Evolutionary conservation across 768 basidiomycete genomes (phyloP).

Genomic region (Calocera cornea): DNA sequence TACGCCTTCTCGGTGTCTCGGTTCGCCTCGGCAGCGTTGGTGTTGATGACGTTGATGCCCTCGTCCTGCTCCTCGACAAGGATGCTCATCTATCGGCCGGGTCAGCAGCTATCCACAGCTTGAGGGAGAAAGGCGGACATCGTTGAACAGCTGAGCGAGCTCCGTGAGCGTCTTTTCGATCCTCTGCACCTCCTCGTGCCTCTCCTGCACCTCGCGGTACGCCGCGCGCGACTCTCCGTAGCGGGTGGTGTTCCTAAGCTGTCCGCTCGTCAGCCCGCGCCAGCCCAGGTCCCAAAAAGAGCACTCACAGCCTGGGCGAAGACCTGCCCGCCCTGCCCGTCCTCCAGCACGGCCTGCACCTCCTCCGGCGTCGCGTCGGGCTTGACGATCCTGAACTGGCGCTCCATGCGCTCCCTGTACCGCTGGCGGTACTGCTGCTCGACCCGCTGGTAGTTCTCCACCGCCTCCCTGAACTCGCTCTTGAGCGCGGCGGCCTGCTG

Average conservation of each 20-base stretch:
- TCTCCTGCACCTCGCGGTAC: slow-evolving; percentile 34
- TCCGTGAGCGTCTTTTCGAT: slow-evolving; percentile 38
- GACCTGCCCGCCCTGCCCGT: slow-evolving; percentile 27
- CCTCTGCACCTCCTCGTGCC: slow-evolving; percentile 36
- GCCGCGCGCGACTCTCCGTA: slow-evolving; percentile 33
- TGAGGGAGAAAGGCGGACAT: slow-evolving; percentile 18
- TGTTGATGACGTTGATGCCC: slow-evolving; percentile 31
- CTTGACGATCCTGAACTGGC: slow-evolving; percentile 29
- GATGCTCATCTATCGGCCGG: slow-evolving; percentile 26
- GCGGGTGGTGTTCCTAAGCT: slow-evolving; percentile 34
- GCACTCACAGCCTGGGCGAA: slow-evolving; percentile 25
- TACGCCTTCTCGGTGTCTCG: slow-evolving; percentile 32
- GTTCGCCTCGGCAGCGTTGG: slow-evolving; percentile 30
- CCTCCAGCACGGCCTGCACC: slow-evolving; percentile 28
- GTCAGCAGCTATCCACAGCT: background rate
- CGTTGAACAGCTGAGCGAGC: slow-evolving; percentile 37
- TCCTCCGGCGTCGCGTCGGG: slow-evolving; percentile 33
- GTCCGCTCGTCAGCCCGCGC: background rate
- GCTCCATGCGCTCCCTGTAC: slow-evolving; percentile 31
- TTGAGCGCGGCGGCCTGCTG: slow-evolving; percentile 43
- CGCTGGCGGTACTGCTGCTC: slow-evolving; percentile 33
- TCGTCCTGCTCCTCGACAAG: slow-evolving; percentile 37
- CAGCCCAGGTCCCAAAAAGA: background rate
- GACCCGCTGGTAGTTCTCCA: slow-evolving; percentile 32
- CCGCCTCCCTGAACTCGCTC: slow-evolving; percentile 28